Percentiles rank a stretch among this genome's conserved stretches.
Conservation (phyloP, 352 stramenopile species). For the Phytophthora melonis region DNA sequence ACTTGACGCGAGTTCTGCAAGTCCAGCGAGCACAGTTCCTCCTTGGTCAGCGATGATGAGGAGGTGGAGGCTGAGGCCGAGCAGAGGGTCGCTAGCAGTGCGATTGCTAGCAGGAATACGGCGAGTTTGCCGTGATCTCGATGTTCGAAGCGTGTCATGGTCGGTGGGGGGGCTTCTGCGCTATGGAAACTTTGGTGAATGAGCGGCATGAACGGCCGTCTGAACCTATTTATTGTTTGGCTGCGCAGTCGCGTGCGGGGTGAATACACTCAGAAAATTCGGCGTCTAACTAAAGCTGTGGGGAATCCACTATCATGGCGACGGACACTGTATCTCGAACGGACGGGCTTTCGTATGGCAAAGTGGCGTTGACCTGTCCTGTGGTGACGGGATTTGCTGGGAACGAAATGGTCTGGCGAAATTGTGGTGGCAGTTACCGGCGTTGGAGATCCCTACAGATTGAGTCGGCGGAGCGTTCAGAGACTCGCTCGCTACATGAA, state of each 20-base stretch:
- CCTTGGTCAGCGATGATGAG: conserved; percentile 33
- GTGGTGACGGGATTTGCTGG: background rate
- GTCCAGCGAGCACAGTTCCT: conserved; percentile 57
- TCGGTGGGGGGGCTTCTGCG: no score
- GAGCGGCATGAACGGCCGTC: no score
- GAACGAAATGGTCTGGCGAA: background rate
- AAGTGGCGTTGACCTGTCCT: background rate
- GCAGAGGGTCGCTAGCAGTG: background rate
- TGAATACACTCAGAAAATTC: background rate
- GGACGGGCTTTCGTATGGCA: background rate
- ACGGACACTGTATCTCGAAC: no score
- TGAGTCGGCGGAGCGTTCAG: background rate
- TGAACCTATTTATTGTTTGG: background rate
- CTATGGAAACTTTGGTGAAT: background rate
- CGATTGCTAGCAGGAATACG: background rate
- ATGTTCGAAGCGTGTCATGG: background rate
- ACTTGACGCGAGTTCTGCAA: conserved; percentile 42
- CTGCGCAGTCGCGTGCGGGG: background rate
- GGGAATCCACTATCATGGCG: no score
- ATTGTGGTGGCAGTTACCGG: background rate
- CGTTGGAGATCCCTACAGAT: background rate
- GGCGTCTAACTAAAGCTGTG: background rate
- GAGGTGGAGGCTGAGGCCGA: background rate
- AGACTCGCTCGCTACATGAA: no score
- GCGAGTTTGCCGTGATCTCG: background rate